Conservation (phyloP, 2,329 filamentous ascomycete species). For the Elsinoe batatas region DNA sequence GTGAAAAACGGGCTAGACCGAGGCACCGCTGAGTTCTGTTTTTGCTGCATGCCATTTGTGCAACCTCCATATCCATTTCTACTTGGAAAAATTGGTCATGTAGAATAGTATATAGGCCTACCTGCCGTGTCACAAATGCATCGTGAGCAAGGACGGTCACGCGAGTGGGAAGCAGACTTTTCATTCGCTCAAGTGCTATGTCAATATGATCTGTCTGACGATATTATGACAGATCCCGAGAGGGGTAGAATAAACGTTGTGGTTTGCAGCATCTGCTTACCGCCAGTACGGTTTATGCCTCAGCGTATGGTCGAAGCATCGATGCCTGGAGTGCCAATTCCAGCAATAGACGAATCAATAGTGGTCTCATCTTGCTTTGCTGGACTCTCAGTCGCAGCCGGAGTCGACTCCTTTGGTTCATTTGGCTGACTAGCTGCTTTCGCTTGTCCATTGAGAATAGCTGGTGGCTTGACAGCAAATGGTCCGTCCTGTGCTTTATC, state of each 20-base stretch:
- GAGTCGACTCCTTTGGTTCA: not conserved
- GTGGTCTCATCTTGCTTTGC: constrained; percentile 1
- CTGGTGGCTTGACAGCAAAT: not conserved
- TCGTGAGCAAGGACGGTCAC: too few species aligned
- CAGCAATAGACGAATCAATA: constrained; percentile 10
- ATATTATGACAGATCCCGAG: not conserved
- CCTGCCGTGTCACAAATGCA: not conserved
- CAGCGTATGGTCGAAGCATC: constrained; percentile 2
- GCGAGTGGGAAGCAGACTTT: not conserved
- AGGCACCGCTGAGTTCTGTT: not conserved
- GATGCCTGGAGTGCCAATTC: not conserved
- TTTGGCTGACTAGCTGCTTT: not conserved
- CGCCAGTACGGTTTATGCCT: not conserved
- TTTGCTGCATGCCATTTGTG: not conserved
- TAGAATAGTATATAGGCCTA: too few species aligned
- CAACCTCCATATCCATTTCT: not conserved
- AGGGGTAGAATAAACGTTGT: not conserved
- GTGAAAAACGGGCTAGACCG: not conserved
- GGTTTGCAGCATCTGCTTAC: not conserved
- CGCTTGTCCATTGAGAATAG: not conserved
- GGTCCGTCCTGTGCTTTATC: not conserved
- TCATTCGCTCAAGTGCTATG: constrained; percentile 9
- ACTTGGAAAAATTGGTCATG: too few species aligned
- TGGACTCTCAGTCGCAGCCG: not conserved
- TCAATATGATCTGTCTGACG: constrained; percentile 1